Evolutionary conservation across 129 eudicot species (phyloP).

Genomic region (Lactuca saligna): DNA sequence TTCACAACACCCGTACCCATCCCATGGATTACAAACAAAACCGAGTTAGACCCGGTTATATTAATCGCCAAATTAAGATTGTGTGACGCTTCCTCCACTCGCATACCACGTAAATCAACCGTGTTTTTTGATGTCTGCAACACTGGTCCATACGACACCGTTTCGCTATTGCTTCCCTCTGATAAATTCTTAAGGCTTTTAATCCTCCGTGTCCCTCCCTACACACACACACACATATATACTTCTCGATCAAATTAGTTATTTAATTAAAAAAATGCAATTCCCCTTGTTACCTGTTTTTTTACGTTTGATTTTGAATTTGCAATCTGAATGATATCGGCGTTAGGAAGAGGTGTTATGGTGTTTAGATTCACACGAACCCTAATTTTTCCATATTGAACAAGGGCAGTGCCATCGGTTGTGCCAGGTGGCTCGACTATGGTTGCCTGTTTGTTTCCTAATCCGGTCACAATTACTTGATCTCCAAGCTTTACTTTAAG

Average conservation of each 20-base stretch:
- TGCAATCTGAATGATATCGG: constrained; percentile 31
- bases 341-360: constrained; percentile 38
- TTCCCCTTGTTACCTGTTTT: constrained; percentile 51
- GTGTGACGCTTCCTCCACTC: constrained; percentile 78
- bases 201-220: constrained; percentile 46
- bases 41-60: constrained; percentile 57
- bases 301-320: constrained; percentile 38
- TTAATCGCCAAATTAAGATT: constrained; percentile 58
- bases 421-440: constrained; percentile 61
- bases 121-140: constrained; percentile 82
- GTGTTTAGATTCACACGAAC: constrained; percentile 53
- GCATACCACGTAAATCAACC: constrained; percentile 76
- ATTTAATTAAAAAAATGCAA: background rate
- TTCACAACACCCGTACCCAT: constrained; percentile 86
- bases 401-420: constrained; percentile 67
- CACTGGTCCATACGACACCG: constrained; percentile 51
- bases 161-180: constrained; percentile 32
- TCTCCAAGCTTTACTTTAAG: constrained; percentile 62
- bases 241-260: background rate
- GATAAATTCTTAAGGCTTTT: constrained; percentile 39
- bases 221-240: background rate
- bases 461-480: constrained; percentile 54
- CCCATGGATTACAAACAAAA: constrained; percentile 79
- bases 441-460: constrained; percentile 75
- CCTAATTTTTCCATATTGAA: constrained; percentile 73